Base-by-base conservation (phyloP, 169 alveolate species). In the Cryptosporidium ubiquitum region DNA sequence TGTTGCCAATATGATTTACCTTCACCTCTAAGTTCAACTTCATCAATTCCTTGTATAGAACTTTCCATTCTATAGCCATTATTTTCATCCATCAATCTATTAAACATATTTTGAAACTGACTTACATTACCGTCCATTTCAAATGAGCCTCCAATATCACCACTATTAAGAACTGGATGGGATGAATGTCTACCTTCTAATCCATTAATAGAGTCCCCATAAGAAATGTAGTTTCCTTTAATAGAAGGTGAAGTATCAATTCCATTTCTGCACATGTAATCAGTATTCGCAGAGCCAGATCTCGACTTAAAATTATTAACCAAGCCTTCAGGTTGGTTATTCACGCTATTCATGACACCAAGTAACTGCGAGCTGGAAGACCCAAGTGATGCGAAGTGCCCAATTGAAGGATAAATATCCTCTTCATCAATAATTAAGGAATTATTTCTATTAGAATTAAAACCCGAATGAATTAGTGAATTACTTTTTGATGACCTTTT, bases 371-470 rank as follows among this genome's bases (percentile, higher is more conserved):
- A 55, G 18, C 33, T 20, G 20, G 69, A 51, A 0, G 55, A 29
- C 2, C 69, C 68, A 23, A 35, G 49, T 3, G 70, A 73, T 37
- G 42, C 52, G 23, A 73, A 73, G 60, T 73, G 85, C 7, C 69
- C 85, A 26, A 73, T 73, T 3, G 85, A 73, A 5, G 85, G 70
- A 18, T 73, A 73, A 9, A 73, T 73, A 40, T 73, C 85, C 16
- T 40, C 85, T 7, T 73, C 85, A 7, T 51, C 85, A 55, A 73
- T 52, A 6, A 49, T 49, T 37, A 64, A 64, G 29, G 71, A 33
- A 64, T 35, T 64, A 20, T 0, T 26, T 33, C 71, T 29, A 18
- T n/a, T 31, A 0, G 49, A 12, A 31, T 1, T 18, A 64, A 31
- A 64, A 18, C 39, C n/a, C 5, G 71, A 20, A 2, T 64, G 71